These are phyloP conservation scores for Dactylellina parvicollis DNA, from an alignment of 2,329 filamentous ascomycete species.

Conservation along the genomic window DNA sequence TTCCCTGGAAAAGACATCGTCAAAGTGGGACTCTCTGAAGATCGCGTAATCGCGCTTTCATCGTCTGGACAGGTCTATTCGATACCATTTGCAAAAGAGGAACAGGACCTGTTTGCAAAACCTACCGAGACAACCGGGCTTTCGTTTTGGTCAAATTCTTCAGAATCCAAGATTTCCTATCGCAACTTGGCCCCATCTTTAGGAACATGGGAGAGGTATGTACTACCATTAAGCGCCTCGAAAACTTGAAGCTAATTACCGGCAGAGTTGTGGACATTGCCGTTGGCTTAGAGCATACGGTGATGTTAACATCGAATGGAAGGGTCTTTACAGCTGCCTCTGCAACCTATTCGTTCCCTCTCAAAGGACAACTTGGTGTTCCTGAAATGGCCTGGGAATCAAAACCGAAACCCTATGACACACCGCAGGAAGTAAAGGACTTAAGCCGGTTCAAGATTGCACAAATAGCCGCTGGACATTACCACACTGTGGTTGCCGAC, in stretches of 20 bases:
- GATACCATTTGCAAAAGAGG: constrained; percentile 77
- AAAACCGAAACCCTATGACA: constrained; percentile 78
- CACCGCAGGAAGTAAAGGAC: constrained; percentile 79
- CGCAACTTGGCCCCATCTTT: constrained; percentile 72
- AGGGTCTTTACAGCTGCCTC: constrained; percentile 90
- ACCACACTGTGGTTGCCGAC: constrained; percentile 83
- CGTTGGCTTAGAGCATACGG: constrained; percentile 83
- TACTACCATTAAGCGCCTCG: neutral
- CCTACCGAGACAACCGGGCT: constrained; percentile 75
- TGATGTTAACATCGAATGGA: constrained; percentile 84
- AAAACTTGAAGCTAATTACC: neutral
- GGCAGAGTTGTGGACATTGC: constrained; percentile 74
- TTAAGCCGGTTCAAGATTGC: constrained; percentile 74
- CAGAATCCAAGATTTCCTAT: constrained; percentile 72
- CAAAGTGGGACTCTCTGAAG: constrained; percentile 79
- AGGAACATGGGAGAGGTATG: constrained; percentile 68
- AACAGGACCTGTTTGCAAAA: constrained; percentile 75
- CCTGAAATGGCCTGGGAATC: constrained; percentile 82
- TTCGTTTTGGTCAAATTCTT: constrained; percentile 70
- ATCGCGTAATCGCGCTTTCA: constrained; percentile 82
- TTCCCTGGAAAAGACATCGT: constrained; percentile 82
- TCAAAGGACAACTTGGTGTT: constrained; percentile 85
- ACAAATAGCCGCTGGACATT: constrained; percentile 83
- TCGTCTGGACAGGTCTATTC: constrained; percentile 83
- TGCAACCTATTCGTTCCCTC: constrained; percentile 79